Conservation (phyloP, 106 monocot species). For the Acanthochlamys bracteata region DNA sequence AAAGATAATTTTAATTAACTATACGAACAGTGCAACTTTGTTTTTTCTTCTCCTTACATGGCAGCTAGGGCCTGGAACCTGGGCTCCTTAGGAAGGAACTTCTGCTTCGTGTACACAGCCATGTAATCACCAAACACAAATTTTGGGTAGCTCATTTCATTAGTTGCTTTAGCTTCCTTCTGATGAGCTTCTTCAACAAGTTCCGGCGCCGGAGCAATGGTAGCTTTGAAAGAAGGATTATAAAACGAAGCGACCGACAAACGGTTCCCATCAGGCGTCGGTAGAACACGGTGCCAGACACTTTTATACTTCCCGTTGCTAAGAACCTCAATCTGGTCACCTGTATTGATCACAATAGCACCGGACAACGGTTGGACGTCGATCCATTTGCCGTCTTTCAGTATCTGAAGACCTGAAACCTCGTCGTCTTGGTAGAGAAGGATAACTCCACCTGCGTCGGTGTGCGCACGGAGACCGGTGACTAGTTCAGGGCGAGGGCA, state of each 20-base stretch:
- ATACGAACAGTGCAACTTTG: too few species aligned
- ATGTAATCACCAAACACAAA: constrained; percentile 11
- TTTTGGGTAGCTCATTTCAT: not conserved
- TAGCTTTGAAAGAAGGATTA: not conserved
- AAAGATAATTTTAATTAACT: too few species aligned
- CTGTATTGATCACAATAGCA: constrained; percentile 77
- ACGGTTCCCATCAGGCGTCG: constrained; percentile 20
- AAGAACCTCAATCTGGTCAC: constrained; percentile 77
- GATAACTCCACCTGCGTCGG: constrained; percentile 88
- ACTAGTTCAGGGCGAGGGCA: constrained; percentile 27
- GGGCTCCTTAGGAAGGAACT: constrained; percentile 11
- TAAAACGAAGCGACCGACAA: constrained; percentile 2
- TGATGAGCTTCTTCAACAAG: not conserved
- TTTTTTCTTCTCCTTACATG: not conserved
- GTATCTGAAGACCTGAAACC: constrained; percentile 35
- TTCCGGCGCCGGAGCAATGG: not conserved
- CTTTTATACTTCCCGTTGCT: constrained; percentile 54
- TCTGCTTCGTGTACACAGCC: constrained; percentile 9
- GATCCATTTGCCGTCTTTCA: constrained; percentile 45
- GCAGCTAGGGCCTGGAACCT: constrained; percentile 4
- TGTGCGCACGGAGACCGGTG: constrained; percentile 58
- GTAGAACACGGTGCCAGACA: constrained; percentile 23
- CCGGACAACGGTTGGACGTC: constrained; percentile 58
- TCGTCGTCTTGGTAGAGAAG: constrained; percentile 45
- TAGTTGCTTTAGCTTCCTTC: too few species aligned